A percentile compares a stretch with the other conserved stretches of the same genome.
Evolutionary conservation across 495 filamentous ascomycete species (phyloP).

Genomic region (Letharia columbiana): DNA sequence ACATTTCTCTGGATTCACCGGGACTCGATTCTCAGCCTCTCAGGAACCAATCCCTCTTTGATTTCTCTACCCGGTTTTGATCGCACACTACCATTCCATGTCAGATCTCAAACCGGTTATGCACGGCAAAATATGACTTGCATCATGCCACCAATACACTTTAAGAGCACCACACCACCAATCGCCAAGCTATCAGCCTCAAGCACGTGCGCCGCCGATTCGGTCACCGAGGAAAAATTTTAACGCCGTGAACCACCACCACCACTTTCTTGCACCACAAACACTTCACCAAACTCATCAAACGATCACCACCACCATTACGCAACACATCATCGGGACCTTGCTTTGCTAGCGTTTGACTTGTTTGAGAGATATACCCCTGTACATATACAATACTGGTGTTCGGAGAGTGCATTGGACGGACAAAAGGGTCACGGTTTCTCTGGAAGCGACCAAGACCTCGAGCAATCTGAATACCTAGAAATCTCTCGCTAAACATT

Average conservation of each 20-base stretch:
- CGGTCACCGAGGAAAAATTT: constrained; percentile 1
- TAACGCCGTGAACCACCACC: background rate
- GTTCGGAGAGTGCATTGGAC: background rate
- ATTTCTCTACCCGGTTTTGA: background rate
- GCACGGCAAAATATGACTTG: constrained; percentile 14
- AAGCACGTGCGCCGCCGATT: background rate
- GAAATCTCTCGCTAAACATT: background rate
- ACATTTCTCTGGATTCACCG: background rate
- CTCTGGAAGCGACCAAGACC: background rate
- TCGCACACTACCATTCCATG: background rate
- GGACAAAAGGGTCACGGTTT: background rate
- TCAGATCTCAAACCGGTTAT: constrained; percentile 8
- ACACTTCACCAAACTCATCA: background rate
- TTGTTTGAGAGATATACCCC: background rate
- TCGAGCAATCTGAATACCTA: background rate
- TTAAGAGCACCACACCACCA: constrained; percentile 6
- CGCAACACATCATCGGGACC: background rate
- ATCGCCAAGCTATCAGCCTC: background rate
- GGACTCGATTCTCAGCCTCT: background rate
- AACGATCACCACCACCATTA: background rate
- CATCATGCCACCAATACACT: constrained; percentile 5
- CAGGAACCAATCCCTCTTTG: background rate
- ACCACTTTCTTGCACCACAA: background rate
- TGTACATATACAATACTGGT: background rate
- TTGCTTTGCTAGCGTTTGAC: background rate